Evolutionary conservation across 1,139 yeast species (phyloP).

Genomic region (Hansenula sp.): DNA sequence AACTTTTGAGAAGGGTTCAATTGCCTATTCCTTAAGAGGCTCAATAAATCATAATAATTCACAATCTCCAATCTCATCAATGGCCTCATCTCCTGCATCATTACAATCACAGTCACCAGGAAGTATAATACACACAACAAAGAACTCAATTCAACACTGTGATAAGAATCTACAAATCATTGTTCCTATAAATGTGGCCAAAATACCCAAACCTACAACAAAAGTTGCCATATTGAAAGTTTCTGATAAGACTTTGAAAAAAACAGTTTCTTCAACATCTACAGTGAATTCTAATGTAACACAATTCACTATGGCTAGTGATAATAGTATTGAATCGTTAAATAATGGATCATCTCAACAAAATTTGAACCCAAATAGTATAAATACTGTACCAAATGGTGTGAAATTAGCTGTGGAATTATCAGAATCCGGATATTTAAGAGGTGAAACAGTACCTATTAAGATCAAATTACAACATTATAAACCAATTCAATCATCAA

Average conservation of each 20-base stretch:
- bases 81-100: conserved; percentile 5
- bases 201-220: conserved; percentile 63
- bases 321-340: conserved; percentile 16
- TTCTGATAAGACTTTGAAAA: conserved; percentile 24
- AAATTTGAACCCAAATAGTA: conserved; percentile 4
- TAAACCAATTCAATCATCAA: conserved; percentile 65
- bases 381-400: conserved; percentile 4
- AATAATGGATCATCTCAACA: not conserved
- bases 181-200: conserved; percentile 71
- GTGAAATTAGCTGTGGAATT: conserved; percentile 50
- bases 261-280: conserved; percentile 51
- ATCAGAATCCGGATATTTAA: conserved; percentile 66
- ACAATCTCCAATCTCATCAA: conserved; percentile 21
- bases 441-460: conserved; percentile 78
- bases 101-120: conserved; percentile 13
- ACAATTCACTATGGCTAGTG: conserved; percentile 14
- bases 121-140: conserved; percentile 10
- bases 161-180: conserved; percentile 58
- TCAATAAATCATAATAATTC: conserved; percentile 35
- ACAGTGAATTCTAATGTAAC: conserved; percentile 40
- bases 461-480: conserved; percentile 65
- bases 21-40: conserved; percentile 62
- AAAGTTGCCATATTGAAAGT: conserved; percentile 59
- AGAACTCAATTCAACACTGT: conserved; percentile 28
- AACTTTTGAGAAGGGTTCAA: conserved; percentile 82